These are phyloP conservation scores for Lepidium campestre DNA, from an alignment of 441 rosid genomes.

Conservation along the genomic window DNA sequence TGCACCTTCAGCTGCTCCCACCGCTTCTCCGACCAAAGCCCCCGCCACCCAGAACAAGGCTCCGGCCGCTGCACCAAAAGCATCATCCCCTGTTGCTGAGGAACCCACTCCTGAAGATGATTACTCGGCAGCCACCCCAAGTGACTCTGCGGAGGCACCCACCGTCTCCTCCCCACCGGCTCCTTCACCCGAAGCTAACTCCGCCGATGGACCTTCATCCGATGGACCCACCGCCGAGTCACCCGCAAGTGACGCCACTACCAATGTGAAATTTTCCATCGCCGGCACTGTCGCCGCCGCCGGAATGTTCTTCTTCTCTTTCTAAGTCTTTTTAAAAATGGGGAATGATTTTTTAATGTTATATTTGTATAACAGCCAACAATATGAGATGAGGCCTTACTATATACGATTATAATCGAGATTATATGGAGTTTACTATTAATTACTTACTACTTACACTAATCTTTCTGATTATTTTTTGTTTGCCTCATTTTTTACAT, in stretches of 20 bases:
- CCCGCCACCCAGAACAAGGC: constrained; percentile 21
- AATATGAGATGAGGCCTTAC: neutral
- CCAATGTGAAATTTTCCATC: constrained; percentile 15
- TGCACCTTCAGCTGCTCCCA: constrained; percentile 33
- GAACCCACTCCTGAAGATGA: constrained; percentile 23
- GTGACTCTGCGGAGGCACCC: constrained; percentile 19
- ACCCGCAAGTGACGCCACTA: constrained; percentile 11
- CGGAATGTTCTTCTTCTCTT: constrained; percentile 21
- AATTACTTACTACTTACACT: neutral
- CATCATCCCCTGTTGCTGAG: constrained; percentile 24
- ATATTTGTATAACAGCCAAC: constrained; percentile 1
- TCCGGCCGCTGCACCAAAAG: constrained; percentile 15
- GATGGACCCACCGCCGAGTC: constrained; percentile 19
- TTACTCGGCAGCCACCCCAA: constrained; percentile 12
- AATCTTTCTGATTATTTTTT: neutral
- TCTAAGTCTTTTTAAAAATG: neutral
- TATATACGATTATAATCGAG: neutral
- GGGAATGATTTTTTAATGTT: neutral
- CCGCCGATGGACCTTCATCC: constrained; percentile 24
- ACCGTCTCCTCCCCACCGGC: constrained; percentile 25
- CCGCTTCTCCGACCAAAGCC: constrained; percentile 25
- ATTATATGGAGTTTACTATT: neutral
- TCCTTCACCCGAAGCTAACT: constrained; percentile 19
- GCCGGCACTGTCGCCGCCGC: constrained; percentile 23
- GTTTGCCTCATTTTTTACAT: neutral